phyloP scores from a whole-genome alignment of 495 filamentous ascomycete genomes.

The Aspergillus cristatus region DNA sequence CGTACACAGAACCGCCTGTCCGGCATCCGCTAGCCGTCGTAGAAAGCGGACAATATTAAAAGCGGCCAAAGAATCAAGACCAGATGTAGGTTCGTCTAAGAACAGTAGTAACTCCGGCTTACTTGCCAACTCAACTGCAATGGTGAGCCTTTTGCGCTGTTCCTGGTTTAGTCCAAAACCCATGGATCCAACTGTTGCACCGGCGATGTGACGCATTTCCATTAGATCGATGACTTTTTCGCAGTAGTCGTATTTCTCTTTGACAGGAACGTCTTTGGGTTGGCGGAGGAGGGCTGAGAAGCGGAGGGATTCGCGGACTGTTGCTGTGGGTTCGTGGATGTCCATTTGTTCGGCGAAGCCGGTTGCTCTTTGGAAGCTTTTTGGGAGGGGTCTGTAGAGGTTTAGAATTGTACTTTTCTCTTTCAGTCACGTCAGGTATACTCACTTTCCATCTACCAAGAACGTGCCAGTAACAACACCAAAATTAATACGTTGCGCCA shows the following conservation, averaged over 20 bases:
- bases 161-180: conserved; percentile 50
- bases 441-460: conserved; percentile 44
- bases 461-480: conserved; percentile 43
- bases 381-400: conserved; percentile 28
- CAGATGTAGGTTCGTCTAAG: conserved; percentile 70
- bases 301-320: conserved; percentile 50
- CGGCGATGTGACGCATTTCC: conserved; percentile 50
- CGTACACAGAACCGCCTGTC: conserved; percentile 66
- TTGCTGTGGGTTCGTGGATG: conserved; percentile 51
- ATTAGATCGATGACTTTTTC: conserved; percentile 51
- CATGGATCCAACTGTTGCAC: conserved; percentile 43
- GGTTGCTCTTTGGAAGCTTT: conserved; percentile 41
- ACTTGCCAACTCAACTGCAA: conserved; percentile 59
- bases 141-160: conserved; percentile 56
- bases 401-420: too few relatives aligned
- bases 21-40: conserved; percentile 54
- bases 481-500: conserved; percentile 47
- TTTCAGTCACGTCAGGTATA: background rate
- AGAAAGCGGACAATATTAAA: conserved; percentile 59
- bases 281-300: conserved; percentile 55
- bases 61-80: conserved; percentile 56
- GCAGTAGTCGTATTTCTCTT: conserved; percentile 57
- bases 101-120: conserved; percentile 63
- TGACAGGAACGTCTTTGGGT: conserved; percentile 40
- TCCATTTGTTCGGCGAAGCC: conserved; percentile 59